Evolutionary conservation across 257 asterid species (phyloP), one percentile per base, ranked within the genome.

Genomic region (Plantago ovata): DNA sequence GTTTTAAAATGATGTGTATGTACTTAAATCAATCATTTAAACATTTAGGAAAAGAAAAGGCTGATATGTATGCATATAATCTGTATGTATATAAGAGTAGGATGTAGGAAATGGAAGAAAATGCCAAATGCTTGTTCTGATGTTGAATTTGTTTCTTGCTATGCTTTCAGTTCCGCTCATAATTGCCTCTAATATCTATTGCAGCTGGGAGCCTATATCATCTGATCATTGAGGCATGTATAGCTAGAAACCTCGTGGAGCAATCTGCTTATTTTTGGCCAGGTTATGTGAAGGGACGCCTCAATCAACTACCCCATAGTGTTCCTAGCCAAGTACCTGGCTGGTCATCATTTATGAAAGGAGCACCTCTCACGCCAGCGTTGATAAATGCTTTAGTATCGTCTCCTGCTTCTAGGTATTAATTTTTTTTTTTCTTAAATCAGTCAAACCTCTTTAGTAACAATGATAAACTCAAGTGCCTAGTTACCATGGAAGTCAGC

Each of bases 251-350:
- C 69, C 87, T 92, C 21, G 69, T 92, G 77, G 98, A 92, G 61
- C 80, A 94, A 18, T 82, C 98, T 50, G 96, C 89, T 69, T 92
- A 92, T 78, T 70, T 77, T 77, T 92, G 98, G 98, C 94, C 89
- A 2, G 86, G 95, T 61, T 92, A 84, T 51, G 95, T 84, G 38
- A 88, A 67, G 48, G 94, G 85, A 32, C 70, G 63, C 59, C 77
- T 85, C 59, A 79, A 73, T 73, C 94, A 88, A 67, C 64, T 80
- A 54, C 93, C 94, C 10, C 91, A 81, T 11, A 70, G 75, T 76
- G 74, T 80, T 66, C 87, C 95, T 12, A 65, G 75, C 67, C 91
- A 88, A 57, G 77, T 82, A 54, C 83, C 89, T 43, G 90, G 94
- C 50, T 92, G 98, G 98, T 82, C 95, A 18, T 75, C 94, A 11